phyloP scores from a whole-genome alignment of 2,329 filamentous ascomycete genomes.

The Sordariomycetes sp. region DNA sequence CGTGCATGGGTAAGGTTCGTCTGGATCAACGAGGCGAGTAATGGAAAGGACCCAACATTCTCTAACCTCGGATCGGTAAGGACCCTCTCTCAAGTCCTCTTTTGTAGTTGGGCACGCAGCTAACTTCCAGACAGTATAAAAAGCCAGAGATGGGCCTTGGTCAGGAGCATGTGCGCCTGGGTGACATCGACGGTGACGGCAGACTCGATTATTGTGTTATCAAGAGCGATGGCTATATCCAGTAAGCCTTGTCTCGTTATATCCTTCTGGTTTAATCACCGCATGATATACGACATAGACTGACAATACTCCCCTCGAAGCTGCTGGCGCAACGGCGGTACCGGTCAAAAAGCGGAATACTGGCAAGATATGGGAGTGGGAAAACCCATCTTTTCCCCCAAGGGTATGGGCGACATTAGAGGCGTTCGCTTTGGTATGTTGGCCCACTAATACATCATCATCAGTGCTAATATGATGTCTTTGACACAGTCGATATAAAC shows the following conservation, averaged over 20 bases:
- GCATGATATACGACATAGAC: no score
- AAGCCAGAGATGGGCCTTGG: not conserved
- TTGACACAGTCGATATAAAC: not conserved
- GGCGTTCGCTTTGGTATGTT: conserved; percentile 17
- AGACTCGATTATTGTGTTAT: conserved; percentile 19
- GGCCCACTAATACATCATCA: not conserved
- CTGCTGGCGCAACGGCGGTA: conserved; percentile 19
- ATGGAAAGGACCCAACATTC: conserved; percentile 3
- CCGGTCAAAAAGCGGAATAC: conserved; percentile 13
- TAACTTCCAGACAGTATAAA: conserved; percentile 1
- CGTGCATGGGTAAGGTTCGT: not conserved
- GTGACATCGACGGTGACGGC: conserved; percentile 19
- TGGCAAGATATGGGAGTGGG: conserved; percentile 14
- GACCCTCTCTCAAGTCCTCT: not conserved
- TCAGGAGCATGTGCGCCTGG: conserved; percentile 14
- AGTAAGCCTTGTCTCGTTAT: not conserved
- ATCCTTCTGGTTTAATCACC: no score
- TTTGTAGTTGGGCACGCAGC: not conserved
- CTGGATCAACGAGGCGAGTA: conserved; percentile 4
- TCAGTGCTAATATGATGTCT: not conserved
- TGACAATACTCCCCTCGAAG: not conserved
- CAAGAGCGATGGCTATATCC: conserved; percentile 4
- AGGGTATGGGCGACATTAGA: conserved; percentile 16
- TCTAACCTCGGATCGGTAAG: not conserved
- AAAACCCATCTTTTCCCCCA: not conserved